Evolutionary conservation across 176 grass and related monocot species (phyloP).

Genomic region (Cenchrus purpureus): DNA sequence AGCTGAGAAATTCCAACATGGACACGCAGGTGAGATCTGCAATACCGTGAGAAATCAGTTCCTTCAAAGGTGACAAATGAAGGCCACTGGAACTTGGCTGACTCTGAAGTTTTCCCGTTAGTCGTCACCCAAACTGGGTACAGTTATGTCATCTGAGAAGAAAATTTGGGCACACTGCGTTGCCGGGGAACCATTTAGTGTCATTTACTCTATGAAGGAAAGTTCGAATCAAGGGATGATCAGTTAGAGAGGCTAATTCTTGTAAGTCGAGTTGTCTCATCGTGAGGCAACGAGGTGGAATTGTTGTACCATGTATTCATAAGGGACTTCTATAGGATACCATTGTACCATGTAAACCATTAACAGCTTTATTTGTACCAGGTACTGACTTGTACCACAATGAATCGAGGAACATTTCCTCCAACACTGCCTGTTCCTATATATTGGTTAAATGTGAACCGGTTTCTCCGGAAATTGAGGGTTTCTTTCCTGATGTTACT

Average conservation of each 20-base stretch:
- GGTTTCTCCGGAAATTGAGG: neutral
- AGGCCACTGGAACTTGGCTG: neutral
- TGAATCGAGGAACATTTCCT: slow-evolving; percentile 14
- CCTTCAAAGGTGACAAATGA: slow-evolving; percentile 45
- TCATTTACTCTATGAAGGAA: slow-evolving; percentile 2
- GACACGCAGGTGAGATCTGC: slow-evolving; percentile 58
- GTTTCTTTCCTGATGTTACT: neutral
- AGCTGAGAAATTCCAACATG: slow-evolving; percentile 68
- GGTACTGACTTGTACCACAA: neutral
- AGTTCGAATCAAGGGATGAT: neutral
- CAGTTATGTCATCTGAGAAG: neutral
- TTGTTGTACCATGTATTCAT: slow-evolving; percentile 30
- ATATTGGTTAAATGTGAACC: neutral
- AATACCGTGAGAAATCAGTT: slow-evolving; percentile 57
- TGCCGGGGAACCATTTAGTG: neutral
- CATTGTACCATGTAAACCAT: neutral
- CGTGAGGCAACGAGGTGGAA: neutral
- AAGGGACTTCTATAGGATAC: neutral
- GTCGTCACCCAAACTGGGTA: neutral
- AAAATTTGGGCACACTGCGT: slow-evolving; percentile 21
- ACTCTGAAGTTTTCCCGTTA: neutral
- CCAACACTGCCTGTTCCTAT: neutral
- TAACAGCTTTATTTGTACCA: too few relatives aligned
- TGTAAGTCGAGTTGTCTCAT: neutral
- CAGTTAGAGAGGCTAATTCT: slow-evolving; percentile 8